A percentile compares a stretch with the other conserved stretches of the same genome.
Conservation (phyloP, 352 stramenopile genomes). For the Elongisporangium anandrum region DNA sequence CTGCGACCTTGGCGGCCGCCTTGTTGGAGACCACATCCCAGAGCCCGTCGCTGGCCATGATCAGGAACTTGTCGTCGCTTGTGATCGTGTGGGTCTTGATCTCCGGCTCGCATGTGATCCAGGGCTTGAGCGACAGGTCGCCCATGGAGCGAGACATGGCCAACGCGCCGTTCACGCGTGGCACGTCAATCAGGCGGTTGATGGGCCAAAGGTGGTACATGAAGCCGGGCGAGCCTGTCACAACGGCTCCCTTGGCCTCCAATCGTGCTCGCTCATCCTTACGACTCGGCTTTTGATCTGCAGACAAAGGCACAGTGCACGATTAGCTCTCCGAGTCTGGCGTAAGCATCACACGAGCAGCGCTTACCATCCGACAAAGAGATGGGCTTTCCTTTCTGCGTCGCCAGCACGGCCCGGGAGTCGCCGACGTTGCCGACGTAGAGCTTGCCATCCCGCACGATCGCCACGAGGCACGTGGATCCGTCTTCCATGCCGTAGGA, state of each 20-base stretch:
- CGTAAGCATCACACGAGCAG: neutral
- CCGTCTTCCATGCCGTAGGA: slow-evolving; percentile 72
- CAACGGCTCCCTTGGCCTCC: slow-evolving; percentile 56
- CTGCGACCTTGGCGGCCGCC: slow-evolving; percentile 48
- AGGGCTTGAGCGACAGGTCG: slow-evolving; percentile 71
- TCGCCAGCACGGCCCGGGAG: slow-evolving; percentile 69
- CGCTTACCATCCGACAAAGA: slow-evolving; percentile 46
- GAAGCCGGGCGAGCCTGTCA: slow-evolving; percentile 64
- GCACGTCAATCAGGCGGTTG: slow-evolving; percentile 73
- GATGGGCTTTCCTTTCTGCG: slow-evolving; percentile 46
- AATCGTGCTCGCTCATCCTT: slow-evolving; percentile 70
- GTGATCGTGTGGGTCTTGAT: slow-evolving; percentile 56
- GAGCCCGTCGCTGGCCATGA: slow-evolving; percentile 76
- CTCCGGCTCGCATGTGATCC: slow-evolving; percentile 76
- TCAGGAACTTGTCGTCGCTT: slow-evolving; percentile 64
- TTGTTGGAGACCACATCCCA: slow-evolving; percentile 82
- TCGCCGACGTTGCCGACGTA: slow-evolving; percentile 83
- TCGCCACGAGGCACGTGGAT: slow-evolving; percentile 72
- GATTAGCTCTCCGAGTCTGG: neutral
- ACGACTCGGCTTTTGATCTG: slow-evolving; percentile 77
- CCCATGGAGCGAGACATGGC: slow-evolving; percentile 83
- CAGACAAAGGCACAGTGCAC: neutral
- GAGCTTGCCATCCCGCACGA: slow-evolving; percentile 60
- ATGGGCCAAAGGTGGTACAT: slow-evolving; percentile 72
- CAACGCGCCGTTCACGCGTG: slow-evolving; percentile 73